Percentiles rank a stretch among this genome's conserved stretches.
Conservation (phyloP, 805 yeast species). For the Nadsonia fulvescens region DNA sequence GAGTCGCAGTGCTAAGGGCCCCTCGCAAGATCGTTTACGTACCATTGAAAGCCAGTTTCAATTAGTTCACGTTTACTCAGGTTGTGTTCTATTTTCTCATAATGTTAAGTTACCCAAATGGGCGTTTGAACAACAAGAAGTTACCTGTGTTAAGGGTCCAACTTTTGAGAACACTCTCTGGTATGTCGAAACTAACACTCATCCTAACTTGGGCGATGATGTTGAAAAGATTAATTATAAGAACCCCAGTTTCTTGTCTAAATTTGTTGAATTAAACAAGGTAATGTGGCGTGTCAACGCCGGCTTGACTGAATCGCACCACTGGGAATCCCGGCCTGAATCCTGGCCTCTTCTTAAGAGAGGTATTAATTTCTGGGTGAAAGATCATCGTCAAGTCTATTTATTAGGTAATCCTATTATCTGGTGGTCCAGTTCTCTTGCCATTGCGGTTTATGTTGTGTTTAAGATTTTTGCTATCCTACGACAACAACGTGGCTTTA, state of each 20-base stretch:
- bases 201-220: conserved; percentile 26
- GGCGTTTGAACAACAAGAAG: conserved; percentile 79
- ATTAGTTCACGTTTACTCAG: conserved; percentile 44
- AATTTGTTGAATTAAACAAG: conserved; percentile 36
- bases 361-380: conserved; percentile 43
- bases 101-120: conserved; percentile 58
- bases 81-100: conserved; percentile 63
- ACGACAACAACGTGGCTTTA: conserved; percentile 23
- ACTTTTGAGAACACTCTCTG: conserved; percentile 47
- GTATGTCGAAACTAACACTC: conserved; percentile 40
- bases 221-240: conserved; percentile 20
- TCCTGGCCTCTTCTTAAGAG: conserved; percentile 44
- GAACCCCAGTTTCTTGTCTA: conserved; percentile 27
- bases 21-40: conserved; percentile 22
- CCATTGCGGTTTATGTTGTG: conserved; percentile 15
- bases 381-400: conserved; percentile 30
- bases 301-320: conserved; percentile 30
- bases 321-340: conserved; percentile 34
- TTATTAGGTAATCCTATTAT: conserved; percentile 46
- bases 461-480: conserved; percentile 16
- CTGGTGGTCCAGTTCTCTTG: conserved; percentile 29
- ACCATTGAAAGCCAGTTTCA: conserved; percentile 57
- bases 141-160: conserved; percentile 66
- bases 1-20: conserved; percentile 20
- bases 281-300: conserved; percentile 35